These are phyloP conservation scores for Arthrobotrys megalospora DNA, from an alignment of 2,329 filamentous ascomycete genomes.

Conservation along the genomic window DNA sequence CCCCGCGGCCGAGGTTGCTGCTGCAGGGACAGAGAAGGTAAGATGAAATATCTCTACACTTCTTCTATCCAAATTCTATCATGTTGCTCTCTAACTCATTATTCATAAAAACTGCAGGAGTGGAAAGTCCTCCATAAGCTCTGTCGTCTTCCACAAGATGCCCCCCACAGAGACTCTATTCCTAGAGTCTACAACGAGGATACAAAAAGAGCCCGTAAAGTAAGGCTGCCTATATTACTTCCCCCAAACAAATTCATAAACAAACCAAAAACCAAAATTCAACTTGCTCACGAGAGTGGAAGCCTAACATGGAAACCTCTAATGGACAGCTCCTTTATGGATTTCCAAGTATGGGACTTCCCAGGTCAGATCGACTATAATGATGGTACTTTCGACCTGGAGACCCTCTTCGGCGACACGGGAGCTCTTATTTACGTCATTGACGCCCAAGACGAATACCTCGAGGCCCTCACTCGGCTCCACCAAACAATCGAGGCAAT, in stretches of 20 bases:
- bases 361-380: slow-evolving; percentile 95
- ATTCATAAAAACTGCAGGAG: slow-evolving; percentile 74
- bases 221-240: slow-evolving; percentile 70
- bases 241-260: not conserved
- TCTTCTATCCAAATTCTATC: not conserved
- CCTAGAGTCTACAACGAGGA: slow-evolving; percentile 91
- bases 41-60: slow-evolving; percentile 63
- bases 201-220: slow-evolving; percentile 96
- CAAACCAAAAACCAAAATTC: slow-evolving; percentile 8
- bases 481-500: slow-evolving; percentile 91
- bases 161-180: slow-evolving; percentile 96
- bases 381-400: slow-evolving; percentile 88
- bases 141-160: slow-evolving; percentile 98
- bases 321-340: slow-evolving; percentile 90
- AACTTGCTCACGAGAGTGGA: slow-evolving; percentile 25
- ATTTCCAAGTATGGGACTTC: slow-evolving; percentile 98
- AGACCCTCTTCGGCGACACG: slow-evolving; percentile 93
- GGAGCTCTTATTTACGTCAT: slow-evolving; percentile 98
- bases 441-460: slow-evolving; percentile 97
- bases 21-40: slow-evolving; percentile 97
- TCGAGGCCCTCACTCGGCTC: slow-evolving; percentile 88
- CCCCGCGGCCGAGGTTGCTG: slow-evolving; percentile 83
- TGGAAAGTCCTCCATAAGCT: slow-evolving; percentile 97
- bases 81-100: not conserved
- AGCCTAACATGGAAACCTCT: slow-evolving; percentile 33